Conservation (phyloP, 176 grass and related monocot genomes). For the Microstegium vimineum region DNA sequence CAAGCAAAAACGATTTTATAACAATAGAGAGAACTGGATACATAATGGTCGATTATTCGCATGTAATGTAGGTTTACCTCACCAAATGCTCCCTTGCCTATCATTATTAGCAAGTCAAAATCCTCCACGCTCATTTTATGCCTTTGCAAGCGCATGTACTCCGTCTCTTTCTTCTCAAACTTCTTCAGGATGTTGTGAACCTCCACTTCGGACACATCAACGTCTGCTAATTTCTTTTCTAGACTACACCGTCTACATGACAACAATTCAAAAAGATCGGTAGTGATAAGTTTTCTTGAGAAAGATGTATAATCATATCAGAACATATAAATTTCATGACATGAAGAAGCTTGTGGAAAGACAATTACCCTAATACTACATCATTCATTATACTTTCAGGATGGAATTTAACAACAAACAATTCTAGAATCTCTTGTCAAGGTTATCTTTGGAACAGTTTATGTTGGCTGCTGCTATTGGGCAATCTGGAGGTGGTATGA, state of each 20-base stretch:
- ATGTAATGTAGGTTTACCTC: constrained; percentile 59
- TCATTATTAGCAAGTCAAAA: constrained; percentile 92
- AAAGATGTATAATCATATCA: neutral
- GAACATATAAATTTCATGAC: neutral
- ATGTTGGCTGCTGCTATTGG: too few species aligned
- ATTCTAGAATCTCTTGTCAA: too few species aligned
- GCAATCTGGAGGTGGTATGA: too few species aligned
- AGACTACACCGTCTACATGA: constrained; percentile 70
- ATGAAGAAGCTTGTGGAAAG: too few species aligned
- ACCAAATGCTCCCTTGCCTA: constrained; percentile 98
- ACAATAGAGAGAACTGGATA: neutral
- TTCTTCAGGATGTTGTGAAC: constrained; percentile 80
- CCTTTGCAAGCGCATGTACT: constrained; percentile 96
- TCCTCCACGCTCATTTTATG: constrained; percentile 98
- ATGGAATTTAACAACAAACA: too few species aligned
- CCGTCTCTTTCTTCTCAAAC: constrained; percentile 95
- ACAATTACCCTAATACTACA: too few species aligned
- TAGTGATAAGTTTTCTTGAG: neutral
- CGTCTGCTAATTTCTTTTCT: constrained; percentile 85
- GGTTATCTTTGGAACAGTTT: too few species aligned
- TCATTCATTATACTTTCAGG: too few species aligned
- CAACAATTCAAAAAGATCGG: neutral
- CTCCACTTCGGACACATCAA: constrained; percentile 86
- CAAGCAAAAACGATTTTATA: neutral
- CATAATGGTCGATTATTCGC: neutral